Evolutionary conservation across 2,329 filamentous ascomycete genomes (phyloP), one percentile per base, ranked within the genome.

Genomic region (Metarhizium anisopliae): DNA sequence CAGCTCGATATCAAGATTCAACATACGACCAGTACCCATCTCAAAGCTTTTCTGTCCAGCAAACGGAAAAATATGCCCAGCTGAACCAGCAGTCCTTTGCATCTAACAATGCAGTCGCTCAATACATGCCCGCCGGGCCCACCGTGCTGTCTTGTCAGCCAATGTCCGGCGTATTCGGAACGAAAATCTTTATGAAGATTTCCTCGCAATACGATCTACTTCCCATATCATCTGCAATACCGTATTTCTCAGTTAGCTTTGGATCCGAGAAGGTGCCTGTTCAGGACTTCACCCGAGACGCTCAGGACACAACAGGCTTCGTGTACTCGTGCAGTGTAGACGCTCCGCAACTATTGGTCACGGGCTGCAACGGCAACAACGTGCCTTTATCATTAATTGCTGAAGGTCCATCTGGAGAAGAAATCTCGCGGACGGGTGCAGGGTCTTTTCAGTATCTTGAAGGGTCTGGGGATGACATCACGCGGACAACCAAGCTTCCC

Each of bases 201-300:
- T 84, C 85, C 53, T 86, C 87, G 47, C 80, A 85, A 58, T 89
- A 89, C 72, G 87, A 95, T 66, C 73, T 95, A 58, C 71, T 78
- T 59, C 67, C 72, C 56, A 80, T 85, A 69, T 79, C 77, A 36
- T 78, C 77, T 57, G 79, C 75, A 47, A 66, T 74, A 55, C 75
- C 79, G 2, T 77, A 77, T 52, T 84, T 89, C 64, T 85, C 74
- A 60, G 71, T 96, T 55, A 80, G 85, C 50, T 95, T 96, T 70
- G 90, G 90, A n/a, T 78, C 81, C n/a, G 83, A 87, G 64, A 85
- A 85, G 68, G 87, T 85, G 69, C 63, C 68, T 1, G 65, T 68
- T n/a, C 77, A 82, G 55, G 79, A 85, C 55, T 77, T 91, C 29
- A 78, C 82, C 50, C 85, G 86, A 66, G 73, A 74, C 67, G 77